phyloP scores from a whole-genome alignment of 1,284 basidiomycete genomes.

The Erythrobasidium hasegawianum region DNA sequence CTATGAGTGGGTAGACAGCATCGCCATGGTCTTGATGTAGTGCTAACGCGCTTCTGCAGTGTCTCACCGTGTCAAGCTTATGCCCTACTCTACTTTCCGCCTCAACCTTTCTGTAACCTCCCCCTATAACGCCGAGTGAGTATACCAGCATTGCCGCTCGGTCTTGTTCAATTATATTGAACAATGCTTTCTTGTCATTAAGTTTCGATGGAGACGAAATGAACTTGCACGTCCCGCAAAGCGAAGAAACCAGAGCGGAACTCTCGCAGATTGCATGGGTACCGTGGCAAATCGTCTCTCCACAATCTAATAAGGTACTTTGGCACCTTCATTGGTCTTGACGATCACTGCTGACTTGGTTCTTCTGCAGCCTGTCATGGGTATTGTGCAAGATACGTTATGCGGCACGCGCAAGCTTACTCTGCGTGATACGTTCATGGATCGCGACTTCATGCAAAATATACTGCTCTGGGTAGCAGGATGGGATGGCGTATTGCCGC shows the following conservation, averaged over 20 bases:
- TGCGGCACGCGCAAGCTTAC: slow-evolving; percentile 98
- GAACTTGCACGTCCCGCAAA: slow-evolving; percentile 99
- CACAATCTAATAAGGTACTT: slow-evolving; percentile 91
- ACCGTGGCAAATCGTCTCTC: slow-evolving; percentile 95
- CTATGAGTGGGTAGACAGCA: slow-evolving; percentile 68
- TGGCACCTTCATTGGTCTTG: neutral
- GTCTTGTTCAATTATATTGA: slow-evolving; percentile 23
- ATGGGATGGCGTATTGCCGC: slow-evolving; percentile 92
- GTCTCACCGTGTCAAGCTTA: slow-evolving; percentile 95
- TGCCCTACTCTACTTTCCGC: slow-evolving; percentile 99
- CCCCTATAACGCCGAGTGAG: slow-evolving; percentile 80
- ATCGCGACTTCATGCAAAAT: slow-evolving; percentile 92
- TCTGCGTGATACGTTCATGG: slow-evolving; percentile 85
- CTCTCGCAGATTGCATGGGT: slow-evolving; percentile 98
- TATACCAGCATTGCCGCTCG: slow-evolving; percentile 21
- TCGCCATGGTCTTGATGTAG: neutral
- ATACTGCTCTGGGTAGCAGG: slow-evolving; percentile 95
- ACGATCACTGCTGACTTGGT: neutral
- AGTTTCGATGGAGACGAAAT: slow-evolving; percentile 98
- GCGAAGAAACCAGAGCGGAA: slow-evolving; percentile 98
- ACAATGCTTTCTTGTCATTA: slow-evolving; percentile 31
- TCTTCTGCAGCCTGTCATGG: slow-evolving; percentile 78
- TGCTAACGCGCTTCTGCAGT: slow-evolving; percentile 49
- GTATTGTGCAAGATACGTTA: slow-evolving; percentile 97
- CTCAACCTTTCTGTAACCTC: slow-evolving; percentile 86